Conservation (phyloP, 306 rosid genomes). For the Biancaea sappan region DNA sequence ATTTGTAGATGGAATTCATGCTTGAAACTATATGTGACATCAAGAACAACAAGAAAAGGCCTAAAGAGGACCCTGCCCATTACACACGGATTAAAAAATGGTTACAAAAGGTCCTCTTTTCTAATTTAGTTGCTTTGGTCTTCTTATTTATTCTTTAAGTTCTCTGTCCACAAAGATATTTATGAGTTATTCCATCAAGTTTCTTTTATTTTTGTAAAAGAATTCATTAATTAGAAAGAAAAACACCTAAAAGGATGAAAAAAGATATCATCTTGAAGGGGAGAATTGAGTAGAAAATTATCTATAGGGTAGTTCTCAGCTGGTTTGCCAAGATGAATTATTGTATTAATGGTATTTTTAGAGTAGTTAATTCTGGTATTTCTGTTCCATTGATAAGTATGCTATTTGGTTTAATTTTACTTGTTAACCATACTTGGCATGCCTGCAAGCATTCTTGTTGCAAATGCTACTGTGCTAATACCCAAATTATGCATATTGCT, state of each 20-base stretch:
- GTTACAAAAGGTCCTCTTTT: constrained; percentile 78
- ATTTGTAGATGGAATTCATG: constrained; percentile 94
- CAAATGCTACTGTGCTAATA: constrained; percentile 4
- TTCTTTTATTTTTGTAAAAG: constrained; percentile 8
- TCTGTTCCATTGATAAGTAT: neutral
- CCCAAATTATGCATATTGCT: neutral
- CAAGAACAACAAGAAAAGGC: constrained; percentile 89
- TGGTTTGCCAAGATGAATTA: neutral
- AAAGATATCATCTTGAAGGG: too few relatives aligned
- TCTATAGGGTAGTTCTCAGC: neutral
- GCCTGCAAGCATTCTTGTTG: constrained; percentile 17
- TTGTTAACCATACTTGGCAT: neutral
- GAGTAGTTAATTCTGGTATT: neutral
- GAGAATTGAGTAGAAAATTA: neutral
- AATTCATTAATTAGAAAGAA: neutral
- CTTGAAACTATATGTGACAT: constrained; percentile 91
- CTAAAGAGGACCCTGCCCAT: constrained; percentile 76
- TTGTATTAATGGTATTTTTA: neutral
- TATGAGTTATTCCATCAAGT: neutral
- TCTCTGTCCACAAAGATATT: neutral
- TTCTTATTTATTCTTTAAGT: constrained; percentile 16
- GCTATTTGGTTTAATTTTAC: neutral
- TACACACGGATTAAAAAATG: constrained; percentile 82
- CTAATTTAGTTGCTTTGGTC: constrained; percentile 19
- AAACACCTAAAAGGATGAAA: too few relatives aligned